These are phyloP conservation scores for Scheffersomyces segobiensis DNA, from an alignment of 1,139 yeast species.

Conservation along the genomic window DNA sequence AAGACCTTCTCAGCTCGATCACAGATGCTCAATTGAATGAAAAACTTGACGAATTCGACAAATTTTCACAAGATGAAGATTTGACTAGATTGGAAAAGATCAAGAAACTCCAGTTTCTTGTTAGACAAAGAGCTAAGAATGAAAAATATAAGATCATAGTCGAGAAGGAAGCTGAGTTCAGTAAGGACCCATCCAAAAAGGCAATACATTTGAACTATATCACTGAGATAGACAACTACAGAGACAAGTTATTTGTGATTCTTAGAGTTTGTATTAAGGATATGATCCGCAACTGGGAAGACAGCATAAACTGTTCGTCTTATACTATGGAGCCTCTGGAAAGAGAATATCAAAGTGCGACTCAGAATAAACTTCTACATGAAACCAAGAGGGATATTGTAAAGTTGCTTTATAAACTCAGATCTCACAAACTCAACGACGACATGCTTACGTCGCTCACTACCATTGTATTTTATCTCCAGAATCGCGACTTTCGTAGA, in stretches of 20 bases:
- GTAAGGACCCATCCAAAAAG: conserved; percentile 12
- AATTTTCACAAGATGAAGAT: conserved; percentile 16
- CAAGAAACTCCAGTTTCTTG: conserved; percentile 22
- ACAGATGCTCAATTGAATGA: conserved; percentile 21
- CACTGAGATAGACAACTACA: conserved; percentile 21
- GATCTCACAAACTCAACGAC: conserved; percentile 44
- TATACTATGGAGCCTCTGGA: neutral
- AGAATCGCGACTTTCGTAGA: conserved; percentile 48
- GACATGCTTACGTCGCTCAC: conserved; percentile 56
- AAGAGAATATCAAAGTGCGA: conserved; percentile 1
- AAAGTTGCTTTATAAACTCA: conserved; percentile 58
- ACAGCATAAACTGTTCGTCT: neutral
- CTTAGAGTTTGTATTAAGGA: conserved; percentile 52
- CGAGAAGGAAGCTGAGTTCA: conserved; percentile 23
- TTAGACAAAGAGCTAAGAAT: conserved; percentile 17
- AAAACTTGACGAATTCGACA: conserved; percentile 21
- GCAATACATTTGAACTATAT: conserved; percentile 36
- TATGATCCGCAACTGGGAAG: conserved; percentile 48
- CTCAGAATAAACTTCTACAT: conserved; percentile 20
- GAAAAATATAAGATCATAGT: conserved; percentile 15
- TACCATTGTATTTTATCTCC: conserved; percentile 62
- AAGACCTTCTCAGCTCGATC: conserved; percentile 14
- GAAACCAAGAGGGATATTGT: conserved; percentile 66
- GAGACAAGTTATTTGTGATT: conserved; percentile 37
- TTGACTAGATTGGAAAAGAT: conserved; percentile 25